Evolutionary conservation across 2,329 filamentous ascomycete genomes (phyloP).

Genomic region (Albophoma yamanashiensis): DNA sequence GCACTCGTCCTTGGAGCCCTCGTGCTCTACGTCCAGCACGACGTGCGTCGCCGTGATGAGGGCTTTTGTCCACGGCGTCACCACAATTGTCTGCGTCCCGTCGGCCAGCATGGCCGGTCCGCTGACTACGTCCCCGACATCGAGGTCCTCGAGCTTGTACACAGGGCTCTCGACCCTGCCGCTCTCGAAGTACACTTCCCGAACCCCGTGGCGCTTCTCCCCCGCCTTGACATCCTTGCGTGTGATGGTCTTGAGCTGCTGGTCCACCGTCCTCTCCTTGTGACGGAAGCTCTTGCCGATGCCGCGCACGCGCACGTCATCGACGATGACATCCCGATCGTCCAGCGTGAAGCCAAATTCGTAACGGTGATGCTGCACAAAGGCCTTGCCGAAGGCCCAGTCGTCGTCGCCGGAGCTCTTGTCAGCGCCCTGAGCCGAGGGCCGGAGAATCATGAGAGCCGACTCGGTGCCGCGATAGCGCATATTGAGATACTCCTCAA

Average conservation of each 20-base stretch:
- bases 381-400: conserved; percentile 78
- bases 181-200: conserved; percentile 10
- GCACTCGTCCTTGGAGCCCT: conserved; percentile 62
- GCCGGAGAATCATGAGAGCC: conserved; percentile 79
- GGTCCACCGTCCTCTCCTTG: conserved; percentile 70
- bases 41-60: conserved; percentile 23
- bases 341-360: conserved; percentile 61
- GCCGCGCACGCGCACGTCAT: conserved; percentile 30
- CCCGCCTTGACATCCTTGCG: conserved; percentile 35
- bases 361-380: conserved; percentile 70
- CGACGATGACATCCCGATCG: conserved; percentile 27
- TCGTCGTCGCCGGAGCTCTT: conserved; percentile 51
- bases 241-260: conserved; percentile 64
- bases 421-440: conserved; percentile 49
- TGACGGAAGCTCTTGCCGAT: conserved; percentile 65
- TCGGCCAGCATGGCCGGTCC: conserved; percentile 48
- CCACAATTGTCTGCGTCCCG: conserved; percentile 62
- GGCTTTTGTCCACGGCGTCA: conserved; percentile 34
- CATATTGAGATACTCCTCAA: conserved; percentile 61
- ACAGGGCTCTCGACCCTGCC: conserved; percentile 12
- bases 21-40: conserved; percentile 26
- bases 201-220: conserved; percentile 7
- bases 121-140: conserved; percentile 6
- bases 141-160: conserved; percentile 12
- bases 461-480: conserved; percentile 85